Evolutionary conservation across 768 basidiomycete genomes (phyloP).

Genomic region (Phallus indusiatus): DNA sequence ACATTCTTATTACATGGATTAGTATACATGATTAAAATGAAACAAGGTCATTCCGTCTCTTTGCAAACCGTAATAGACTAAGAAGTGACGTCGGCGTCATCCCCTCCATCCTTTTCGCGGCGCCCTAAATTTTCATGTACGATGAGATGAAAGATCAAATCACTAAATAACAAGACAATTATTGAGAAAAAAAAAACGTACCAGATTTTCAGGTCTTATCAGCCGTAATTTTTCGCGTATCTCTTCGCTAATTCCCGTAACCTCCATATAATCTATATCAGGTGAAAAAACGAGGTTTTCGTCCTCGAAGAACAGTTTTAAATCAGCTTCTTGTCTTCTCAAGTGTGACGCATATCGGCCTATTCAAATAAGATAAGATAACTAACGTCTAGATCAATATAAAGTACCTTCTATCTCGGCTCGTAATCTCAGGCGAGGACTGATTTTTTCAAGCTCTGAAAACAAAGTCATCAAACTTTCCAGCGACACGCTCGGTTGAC

Average conservation of each 20-base stretch:
- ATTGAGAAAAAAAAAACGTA: constrained; percentile 19
- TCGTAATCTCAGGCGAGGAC: constrained; percentile 45
- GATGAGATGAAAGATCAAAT: background rate
- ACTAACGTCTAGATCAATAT: background rate
- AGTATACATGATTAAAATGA: too few species aligned
- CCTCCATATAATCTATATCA: constrained; percentile 53
- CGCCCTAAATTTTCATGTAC: constrained; percentile 44
- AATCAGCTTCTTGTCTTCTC: constrained; percentile 63
- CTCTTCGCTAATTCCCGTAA: constrained; percentile 69
- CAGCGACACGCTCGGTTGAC: constrained; percentile 44
- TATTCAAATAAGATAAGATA: constrained; percentile 20
- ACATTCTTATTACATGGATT: too few species aligned
- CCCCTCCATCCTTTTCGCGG: constrained; percentile 87
- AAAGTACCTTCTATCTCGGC: constrained; percentile 59
- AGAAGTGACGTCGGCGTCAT: constrained; percentile 80
- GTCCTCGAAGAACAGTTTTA: constrained; percentile 65
- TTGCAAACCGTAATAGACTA: constrained; percentile 56
- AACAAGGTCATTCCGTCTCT: background rate
- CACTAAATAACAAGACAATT: background rate
- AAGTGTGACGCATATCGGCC: constrained; percentile 57
- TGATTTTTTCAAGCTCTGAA: constrained; percentile 41
- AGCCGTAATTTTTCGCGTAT: constrained; percentile 53
- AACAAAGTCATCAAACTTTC: constrained; percentile 31
- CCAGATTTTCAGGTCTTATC: constrained; percentile 62
- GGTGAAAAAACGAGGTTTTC: constrained; percentile 64